Conservation (phyloP, 2,329 filamentous ascomycete genomes). For the Fusarium citri region DNA sequence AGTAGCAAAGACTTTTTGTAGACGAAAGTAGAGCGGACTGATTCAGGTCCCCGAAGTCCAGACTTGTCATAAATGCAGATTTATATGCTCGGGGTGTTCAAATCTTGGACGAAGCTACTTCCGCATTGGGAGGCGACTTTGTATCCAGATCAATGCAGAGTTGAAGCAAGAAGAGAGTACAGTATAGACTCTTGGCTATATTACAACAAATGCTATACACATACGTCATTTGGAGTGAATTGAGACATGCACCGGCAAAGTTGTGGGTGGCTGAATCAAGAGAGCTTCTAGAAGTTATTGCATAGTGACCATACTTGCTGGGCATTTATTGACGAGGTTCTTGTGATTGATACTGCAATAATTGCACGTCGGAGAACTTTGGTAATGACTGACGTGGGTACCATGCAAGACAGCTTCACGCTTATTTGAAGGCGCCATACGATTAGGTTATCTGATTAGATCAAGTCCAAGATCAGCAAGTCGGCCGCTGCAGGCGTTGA, state of each 20-base stretch:
- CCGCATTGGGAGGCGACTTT: neutral
- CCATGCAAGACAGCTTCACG: neutral
- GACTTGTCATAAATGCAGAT: neutral
- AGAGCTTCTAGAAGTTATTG: neutral
- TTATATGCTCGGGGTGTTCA: neutral
- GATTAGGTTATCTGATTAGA: slow-evolving; percentile 35
- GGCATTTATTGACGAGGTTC: neutral
- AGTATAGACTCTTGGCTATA: neutral
- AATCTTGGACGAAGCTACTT: neutral
- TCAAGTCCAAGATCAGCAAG: slow-evolving; percentile 14
- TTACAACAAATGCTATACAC: neutral
- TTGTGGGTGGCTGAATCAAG: neutral
- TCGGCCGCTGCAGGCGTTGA: neutral
- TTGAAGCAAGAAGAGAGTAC: neutral
- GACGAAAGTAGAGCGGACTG: neutral
- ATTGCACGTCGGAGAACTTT: neutral
- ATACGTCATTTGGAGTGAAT: neutral
- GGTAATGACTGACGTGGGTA: neutral
- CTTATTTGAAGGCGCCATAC: neutral
- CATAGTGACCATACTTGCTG: neutral
- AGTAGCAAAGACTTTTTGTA: slow-evolving; percentile 2
- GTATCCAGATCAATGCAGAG: neutral
- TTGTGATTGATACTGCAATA: neutral
- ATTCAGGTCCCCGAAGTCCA: neutral
- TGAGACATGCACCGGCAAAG: neutral